These are phyloP conservation scores for Echites panduratus DNA, from an alignment of 257 asterid species.

Conservation along the genomic window DNA sequence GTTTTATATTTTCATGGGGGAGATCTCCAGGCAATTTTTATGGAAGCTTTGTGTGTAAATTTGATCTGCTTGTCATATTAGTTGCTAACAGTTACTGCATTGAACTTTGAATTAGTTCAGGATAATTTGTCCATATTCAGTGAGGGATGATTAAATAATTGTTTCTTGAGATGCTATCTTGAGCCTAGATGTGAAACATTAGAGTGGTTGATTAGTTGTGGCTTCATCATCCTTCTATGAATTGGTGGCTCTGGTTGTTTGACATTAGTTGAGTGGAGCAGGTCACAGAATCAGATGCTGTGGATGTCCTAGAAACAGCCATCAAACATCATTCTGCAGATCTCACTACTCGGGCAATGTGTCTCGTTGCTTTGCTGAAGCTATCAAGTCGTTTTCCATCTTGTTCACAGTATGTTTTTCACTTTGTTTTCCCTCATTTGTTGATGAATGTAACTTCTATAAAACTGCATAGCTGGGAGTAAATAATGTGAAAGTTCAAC, in stretches of 20 bases:
- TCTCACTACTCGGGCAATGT: constrained; percentile 84
- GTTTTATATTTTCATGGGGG: not conserved
- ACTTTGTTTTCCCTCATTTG: constrained; percentile 10
- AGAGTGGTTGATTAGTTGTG: not conserved
- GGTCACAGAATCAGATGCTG: constrained; percentile 92
- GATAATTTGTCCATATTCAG: not conserved
- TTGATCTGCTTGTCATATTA: not conserved
- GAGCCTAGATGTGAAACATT: not conserved
- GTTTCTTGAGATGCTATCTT: not conserved
- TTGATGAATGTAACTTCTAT: not conserved
- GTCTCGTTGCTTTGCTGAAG: constrained; percentile 83
- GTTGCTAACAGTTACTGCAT: not conserved
- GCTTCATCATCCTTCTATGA: not conserved
- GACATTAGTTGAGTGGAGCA: constrained; percentile 35
- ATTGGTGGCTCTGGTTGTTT: constrained; percentile 17
- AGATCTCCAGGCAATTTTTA: not conserved
- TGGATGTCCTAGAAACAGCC: constrained; percentile 77
- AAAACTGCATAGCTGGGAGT: not conserved
- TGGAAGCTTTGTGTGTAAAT: not conserved
- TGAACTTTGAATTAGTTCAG: not conserved
- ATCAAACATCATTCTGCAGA: constrained; percentile 54
- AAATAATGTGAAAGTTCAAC: not conserved
- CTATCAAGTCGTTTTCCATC: constrained; percentile 88
- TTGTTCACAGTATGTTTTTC: constrained; percentile 63
- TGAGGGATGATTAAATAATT: not conserved